Evolutionary conservation across 805 yeast genomes (phyloP), one percentile per base, ranked within the genome.

Genomic region (Wickerhamomyces tratensis): DNA sequence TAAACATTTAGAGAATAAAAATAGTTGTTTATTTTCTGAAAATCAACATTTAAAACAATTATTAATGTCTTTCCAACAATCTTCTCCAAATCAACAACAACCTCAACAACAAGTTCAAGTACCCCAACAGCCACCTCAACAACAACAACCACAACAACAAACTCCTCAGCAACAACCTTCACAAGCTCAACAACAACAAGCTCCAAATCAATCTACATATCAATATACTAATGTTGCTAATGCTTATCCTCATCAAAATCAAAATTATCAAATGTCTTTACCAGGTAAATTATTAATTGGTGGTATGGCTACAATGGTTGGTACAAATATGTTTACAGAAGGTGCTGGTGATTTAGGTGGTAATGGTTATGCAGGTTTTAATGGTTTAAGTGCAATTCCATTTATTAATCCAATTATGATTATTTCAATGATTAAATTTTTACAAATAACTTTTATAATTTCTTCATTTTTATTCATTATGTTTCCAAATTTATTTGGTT

Each of bases 1-100:
- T 54, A 68, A 72, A 53, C 87, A 83, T 57, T 64, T 85, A 48
- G 88, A 85, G 58, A 57, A 63, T 42, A 76, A 79, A 47, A 83
- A 82, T 51, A 58, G 60, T 4, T 58, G 63, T 33, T 63, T 85
- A 51, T 56, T 57, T 41, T 58, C 66, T 47, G 87, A 84, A 57
- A 66, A 79, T 43, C 65, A 69, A 35, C 72, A 72, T 41, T 61
- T 82, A 40, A 55, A 67, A 41, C 51, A 47, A 35, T 35, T 50
- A 25, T 12, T 40, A 20, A 14, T 36, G 13, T 25, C 44, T 4
- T 46, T 46, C 29, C 40, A 42, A 12, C 45, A 39, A 29, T 50
- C 31, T 20, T 7, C 29, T 5, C 26, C 25, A 29, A 7, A 29
- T 9, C 45, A 39, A 27, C 49, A 39, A 25, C 48, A 38, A 37